phyloP scores from a whole-genome alignment of 169 alveolate species.

The Plasmodium vivax region DNA sequence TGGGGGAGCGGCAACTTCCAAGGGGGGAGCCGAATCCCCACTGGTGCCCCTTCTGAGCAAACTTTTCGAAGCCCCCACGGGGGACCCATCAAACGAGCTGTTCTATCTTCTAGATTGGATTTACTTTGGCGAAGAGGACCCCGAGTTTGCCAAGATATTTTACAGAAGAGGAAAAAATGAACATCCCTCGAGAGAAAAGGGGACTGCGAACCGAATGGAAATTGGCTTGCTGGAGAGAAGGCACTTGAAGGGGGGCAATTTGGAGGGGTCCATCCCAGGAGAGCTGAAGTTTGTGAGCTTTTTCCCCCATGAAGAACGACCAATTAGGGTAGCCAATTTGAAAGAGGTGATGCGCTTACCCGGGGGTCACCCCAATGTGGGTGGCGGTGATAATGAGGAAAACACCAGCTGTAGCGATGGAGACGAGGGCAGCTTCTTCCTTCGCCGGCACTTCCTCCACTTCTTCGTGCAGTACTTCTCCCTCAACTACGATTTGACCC shows the following conservation, averaged over 20 bases:
- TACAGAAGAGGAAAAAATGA: not conserved
- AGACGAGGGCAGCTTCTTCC: not conserved
- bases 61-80: not conserved
- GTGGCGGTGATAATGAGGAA: not conserved
- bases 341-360: not conserved
- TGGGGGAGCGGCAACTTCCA: not conserved
- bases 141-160: not conserved
- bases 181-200: not conserved
- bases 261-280: not conserved
- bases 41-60: not conserved
- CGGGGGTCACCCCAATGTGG: not conserved
- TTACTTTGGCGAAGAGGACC: not conserved
- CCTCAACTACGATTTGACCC: conserved; percentile 14
- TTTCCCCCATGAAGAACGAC: not conserved
- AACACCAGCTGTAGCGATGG: not conserved
- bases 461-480: conserved; percentile 10
- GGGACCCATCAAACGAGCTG: not conserved
- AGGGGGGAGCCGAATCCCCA: not conserved
- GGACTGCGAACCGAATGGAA: not conserved
- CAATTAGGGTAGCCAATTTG: not conserved
- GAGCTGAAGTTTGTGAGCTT: not conserved
- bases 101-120: not conserved
- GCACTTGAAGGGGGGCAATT: not conserved
- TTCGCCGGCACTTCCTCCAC: conserved; percentile 20
- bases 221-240: not conserved